A percentile compares a stretch with the other conserved stretches of the same genome.
These are phyloP conservation scores for Juglanconis sp. DNA, from an alignment of 2,329 filamentous ascomycete species.

Conservation along the genomic window DNA sequence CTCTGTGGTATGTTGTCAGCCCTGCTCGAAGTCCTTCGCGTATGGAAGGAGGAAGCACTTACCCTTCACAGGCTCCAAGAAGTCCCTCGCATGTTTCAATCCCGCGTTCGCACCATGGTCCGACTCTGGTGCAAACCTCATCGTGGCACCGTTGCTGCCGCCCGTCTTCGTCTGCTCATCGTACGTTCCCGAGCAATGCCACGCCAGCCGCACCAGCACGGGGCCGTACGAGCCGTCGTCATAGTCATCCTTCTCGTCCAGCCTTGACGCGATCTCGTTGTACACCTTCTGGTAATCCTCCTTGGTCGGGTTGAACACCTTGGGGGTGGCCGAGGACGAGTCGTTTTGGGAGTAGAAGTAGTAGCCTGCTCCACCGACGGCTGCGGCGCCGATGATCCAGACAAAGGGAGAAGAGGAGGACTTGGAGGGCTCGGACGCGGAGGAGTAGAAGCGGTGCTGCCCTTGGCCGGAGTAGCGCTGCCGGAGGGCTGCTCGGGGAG, in stretches of 20 bases:
- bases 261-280: conserved; percentile 72
- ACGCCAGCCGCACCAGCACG: conserved; percentile 84
- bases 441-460: conserved; percentile 67
- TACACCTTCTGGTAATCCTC: conserved; percentile 96
- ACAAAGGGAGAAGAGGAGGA: conserved; percentile 47
- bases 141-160: conserved; percentile 93
- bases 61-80: conserved; percentile 89
- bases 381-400: conserved; percentile 55
- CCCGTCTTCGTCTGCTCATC: conserved; percentile 85
- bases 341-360: conserved; percentile 64
- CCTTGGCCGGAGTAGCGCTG: conserved; percentile 41
- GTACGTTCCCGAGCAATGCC: conserved; percentile 92
- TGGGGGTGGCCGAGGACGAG: conserved; percentile 45
- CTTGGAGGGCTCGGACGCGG: conserved; percentile 57
- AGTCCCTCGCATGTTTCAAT: conserved; percentile 80
- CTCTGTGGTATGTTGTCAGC: conserved; percentile 37
- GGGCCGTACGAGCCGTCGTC: conserved; percentile 96
- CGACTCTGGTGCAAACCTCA: conserved; percentile 88
- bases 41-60: conserved; percentile 28
- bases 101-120: conserved; percentile 94
- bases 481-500: conserved; percentile 67
- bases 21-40: not conserved
- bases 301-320: conserved; percentile 65
- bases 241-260: conserved; percentile 91
- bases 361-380: conserved; percentile 60